Evolutionary conservation across 495 filamentous ascomycete genomes (phyloP), one percentile per base, ranked within the genome.

Genomic region (Penicillium robsamsonii): DNA sequence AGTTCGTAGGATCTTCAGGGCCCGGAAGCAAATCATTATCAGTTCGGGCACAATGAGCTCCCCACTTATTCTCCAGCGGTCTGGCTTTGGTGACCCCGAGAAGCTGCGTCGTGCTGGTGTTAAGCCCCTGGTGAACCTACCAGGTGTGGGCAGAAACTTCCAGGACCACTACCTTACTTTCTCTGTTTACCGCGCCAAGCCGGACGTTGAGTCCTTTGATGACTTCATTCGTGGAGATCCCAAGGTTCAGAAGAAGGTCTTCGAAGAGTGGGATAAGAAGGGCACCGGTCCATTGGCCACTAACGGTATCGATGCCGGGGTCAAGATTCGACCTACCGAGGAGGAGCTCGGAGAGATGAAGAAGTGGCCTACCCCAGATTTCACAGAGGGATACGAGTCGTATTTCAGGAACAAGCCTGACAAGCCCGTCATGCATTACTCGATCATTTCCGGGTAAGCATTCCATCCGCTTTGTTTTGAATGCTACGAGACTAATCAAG

Each of bases 381-480:
- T 92, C 67, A 67, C 74, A 11, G 62, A 59, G 17, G 88, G 87
- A 9, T 92, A 87, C 86, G 84, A 92, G 54, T 83, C 79, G 25
- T 91, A 92, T 75, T 94, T 92, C 72, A 90, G 91, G 75, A 72
- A 91, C 62, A 90, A 91, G 72, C 87, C 87, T 0, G 89, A 92
- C 70, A 92, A 92, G 77, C 90, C 90, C 0, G 88, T 92, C 31
- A 91, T 92, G 89, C 88, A 91, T 60, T 88, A 88, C 60, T 85
- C 83, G 1, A 74, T 89, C 47, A 88, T 88, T 55, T 74, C 85
- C 13, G 86, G 86, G 60, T 70, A 62, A 64, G 74, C 7, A 17
- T 3, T 8, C 7, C 7, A 38, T 68, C 62, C 31, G 58, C 2
- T n/a, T 13, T 4, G 7, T 10, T 9, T 22, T 4, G 1, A 11